Evolutionary conservation across 148 eudicot genomes (phyloP).

Genomic region (Cornus kousa): DNA sequence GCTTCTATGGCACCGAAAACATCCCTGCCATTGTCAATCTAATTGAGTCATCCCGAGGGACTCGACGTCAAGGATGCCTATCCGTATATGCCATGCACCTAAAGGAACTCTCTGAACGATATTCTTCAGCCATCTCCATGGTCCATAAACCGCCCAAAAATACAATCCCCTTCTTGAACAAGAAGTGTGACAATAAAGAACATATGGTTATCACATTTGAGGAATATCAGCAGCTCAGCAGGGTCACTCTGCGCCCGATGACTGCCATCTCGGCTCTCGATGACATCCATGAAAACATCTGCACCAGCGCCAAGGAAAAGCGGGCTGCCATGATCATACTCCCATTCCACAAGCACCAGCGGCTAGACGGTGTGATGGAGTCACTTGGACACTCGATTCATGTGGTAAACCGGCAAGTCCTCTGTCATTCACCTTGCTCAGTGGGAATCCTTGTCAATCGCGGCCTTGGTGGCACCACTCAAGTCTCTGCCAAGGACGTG

Average conservation of each 20-base stretch:
- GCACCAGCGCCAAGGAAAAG: slow-evolving; percentile 55
- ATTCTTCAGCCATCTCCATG: slow-evolving; percentile 78
- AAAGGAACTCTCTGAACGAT: slow-evolving; percentile 73
- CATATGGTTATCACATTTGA: slow-evolving; percentile 77
- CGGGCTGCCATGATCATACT: slow-evolving; percentile 61
- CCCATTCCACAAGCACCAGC: slow-evolving; percentile 73
- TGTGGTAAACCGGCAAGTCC: slow-evolving; percentile 47
- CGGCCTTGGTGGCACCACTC: slow-evolving; percentile 74
- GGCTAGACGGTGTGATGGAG: slow-evolving; percentile 66
- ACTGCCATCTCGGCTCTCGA: slow-evolving; percentile 62
- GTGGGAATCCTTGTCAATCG: slow-evolving; percentile 75
- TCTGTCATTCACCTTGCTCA: slow-evolving; percentile 62
- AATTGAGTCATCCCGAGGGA: slow-evolving; percentile 72
- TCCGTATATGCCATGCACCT: slow-evolving; percentile 83
- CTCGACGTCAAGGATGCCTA: slow-evolving; percentile 43
- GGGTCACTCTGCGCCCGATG: slow-evolving; percentile 59
- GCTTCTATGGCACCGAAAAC: slow-evolving; percentile 59
- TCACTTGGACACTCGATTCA: slow-evolving; percentile 53
- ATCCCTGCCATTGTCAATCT: slow-evolving; percentile 68
- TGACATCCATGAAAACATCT: slow-evolving; percentile 70
- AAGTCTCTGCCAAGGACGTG: slow-evolving; percentile 67
- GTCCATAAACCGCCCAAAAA: slow-evolving; percentile 67
- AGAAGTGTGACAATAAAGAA: slow-evolving; percentile 17
- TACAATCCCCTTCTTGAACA: slow-evolving; percentile 73
- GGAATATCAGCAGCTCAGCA: slow-evolving; percentile 65